Conservation (phyloP, 176 grass and related monocot species). For the Musa troglodytarum region DNA sequence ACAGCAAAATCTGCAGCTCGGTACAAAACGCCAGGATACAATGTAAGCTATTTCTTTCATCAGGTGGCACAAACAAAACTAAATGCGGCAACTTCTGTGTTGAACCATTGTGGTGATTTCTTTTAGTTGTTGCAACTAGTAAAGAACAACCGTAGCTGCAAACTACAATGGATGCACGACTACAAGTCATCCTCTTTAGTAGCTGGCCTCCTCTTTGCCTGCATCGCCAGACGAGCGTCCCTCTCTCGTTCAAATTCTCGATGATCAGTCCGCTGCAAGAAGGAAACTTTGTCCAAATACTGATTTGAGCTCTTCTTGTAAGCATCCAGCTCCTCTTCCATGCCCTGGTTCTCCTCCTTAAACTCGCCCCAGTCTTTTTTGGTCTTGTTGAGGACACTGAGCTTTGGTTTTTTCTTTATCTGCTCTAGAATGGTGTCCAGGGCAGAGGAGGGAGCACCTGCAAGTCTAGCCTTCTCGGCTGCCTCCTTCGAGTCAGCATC, state of each 20-base stretch:
- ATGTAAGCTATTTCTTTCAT: background rate
- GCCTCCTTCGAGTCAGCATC: conserved; percentile 87
- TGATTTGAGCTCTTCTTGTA: conserved; percentile 99
- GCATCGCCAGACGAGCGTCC: conserved; percentile 61
- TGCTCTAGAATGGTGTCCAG: conserved; percentile 66
- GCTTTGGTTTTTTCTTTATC: conserved; percentile 95
- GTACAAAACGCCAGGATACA: background rate
- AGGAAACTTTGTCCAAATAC: conserved; percentile 83
- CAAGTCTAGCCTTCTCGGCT: conserved; percentile 61
- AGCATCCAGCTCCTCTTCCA: conserved; percentile 73
- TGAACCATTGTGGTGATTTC: background rate
- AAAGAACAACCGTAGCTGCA: background rate
- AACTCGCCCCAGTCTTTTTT: conserved; percentile 99
- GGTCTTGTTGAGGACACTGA: conserved; percentile 93
- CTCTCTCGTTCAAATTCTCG: conserved; percentile 92
- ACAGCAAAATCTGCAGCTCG: background rate
- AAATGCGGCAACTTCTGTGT: background rate
- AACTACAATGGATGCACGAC: background rate
- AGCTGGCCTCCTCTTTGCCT: conserved; percentile 55
- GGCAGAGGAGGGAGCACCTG: conserved; percentile 35
- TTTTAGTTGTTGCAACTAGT: background rate
- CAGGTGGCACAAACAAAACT: background rate
- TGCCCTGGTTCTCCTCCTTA: conserved; percentile 75
- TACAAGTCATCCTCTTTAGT: conserved; percentile 52
- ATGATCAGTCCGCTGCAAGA: conserved; percentile 76